Percentiles rank a stretch among this genome's conserved stretches.
These are phyloP conservation scores for Monilinia fructicola DNA, from an alignment of 2,329 filamentous ascomycete genomes.

Conservation along the genomic window DNA sequence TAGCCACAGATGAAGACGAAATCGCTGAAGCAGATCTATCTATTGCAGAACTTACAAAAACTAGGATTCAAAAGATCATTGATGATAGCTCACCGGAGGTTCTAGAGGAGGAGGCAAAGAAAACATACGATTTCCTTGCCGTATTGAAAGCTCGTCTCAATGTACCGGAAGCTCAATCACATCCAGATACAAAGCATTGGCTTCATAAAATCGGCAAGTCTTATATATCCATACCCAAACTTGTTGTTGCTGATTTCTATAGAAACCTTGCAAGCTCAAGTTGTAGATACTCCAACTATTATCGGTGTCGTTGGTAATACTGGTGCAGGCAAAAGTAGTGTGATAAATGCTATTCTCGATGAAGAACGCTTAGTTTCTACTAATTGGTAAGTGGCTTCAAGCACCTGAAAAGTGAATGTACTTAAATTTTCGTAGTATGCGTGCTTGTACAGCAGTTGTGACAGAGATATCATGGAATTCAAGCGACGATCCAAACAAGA, in stretches of 20 bases:
- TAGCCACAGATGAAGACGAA: neutral
- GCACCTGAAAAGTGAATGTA: neutral
- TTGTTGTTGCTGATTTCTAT: conserved; percentile 22
- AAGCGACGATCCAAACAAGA: conserved; percentile 37
- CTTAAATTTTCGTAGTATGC: conserved; percentile 17
- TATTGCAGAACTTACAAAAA: neutral
- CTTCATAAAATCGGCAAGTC: conserved; percentile 33
- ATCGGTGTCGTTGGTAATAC: conserved; percentile 37
- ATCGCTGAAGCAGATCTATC: neutral
- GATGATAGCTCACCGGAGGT: conserved; percentile 28
- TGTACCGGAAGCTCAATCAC: conserved; percentile 5
- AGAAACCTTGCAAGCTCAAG: conserved; percentile 27
- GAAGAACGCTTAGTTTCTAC: conserved; percentile 50
- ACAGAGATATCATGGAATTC: conserved; percentile 29
- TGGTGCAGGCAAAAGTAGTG: conserved; percentile 35
- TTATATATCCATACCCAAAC: neutral
- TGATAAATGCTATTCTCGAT: conserved; percentile 44
- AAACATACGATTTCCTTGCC: conserved; percentile 31
- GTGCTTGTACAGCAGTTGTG: conserved; percentile 30
- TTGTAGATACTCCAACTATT: conserved; percentile 33
- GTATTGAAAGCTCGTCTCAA: conserved; percentile 32
- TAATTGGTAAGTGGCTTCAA: conserved; percentile 23
- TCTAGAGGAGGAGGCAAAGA: conserved; percentile 35
- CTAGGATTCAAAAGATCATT: conserved; percentile 33
- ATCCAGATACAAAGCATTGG: conserved; percentile 35